Conservation (phyloP, 1,284 basidiomycete species). For the Moesziomyces globuligerus region DNA sequence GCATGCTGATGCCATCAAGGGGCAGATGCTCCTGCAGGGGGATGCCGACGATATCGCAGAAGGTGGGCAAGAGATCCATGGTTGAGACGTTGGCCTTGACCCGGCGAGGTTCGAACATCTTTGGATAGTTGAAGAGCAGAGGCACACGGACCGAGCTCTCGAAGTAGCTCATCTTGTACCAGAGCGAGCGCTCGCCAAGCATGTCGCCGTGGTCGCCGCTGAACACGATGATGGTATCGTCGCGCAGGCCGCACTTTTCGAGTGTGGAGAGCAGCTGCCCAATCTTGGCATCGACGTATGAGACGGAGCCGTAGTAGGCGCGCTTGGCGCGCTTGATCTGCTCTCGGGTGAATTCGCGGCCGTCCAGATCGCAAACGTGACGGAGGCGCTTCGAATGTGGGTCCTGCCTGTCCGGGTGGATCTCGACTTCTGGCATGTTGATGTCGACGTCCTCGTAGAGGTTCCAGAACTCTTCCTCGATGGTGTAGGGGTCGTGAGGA, state of each 20-base stretch:
- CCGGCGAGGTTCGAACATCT: constrained; percentile 27
- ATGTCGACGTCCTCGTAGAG: constrained; percentile 35
- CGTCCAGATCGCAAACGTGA: constrained; percentile 38
- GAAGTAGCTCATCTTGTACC: constrained; percentile 49
- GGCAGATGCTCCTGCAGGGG: constrained; percentile 30
- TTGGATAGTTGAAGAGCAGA: constrained; percentile 39
- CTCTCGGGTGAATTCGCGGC: constrained; percentile 28
- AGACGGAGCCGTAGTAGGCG: constrained; percentile 38
- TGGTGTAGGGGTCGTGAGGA: constrained; percentile 43
- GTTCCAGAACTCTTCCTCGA: constrained; percentile 37
- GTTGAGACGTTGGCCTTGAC: constrained; percentile 40
- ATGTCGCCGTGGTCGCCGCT: constrained; percentile 43
- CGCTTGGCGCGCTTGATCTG: constrained; percentile 42
- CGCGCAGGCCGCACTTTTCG: constrained; percentile 33
- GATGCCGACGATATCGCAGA: constrained; percentile 35
- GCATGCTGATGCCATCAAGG: constrained; percentile 34
- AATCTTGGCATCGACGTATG: constrained; percentile 39
- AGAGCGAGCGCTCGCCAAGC: constrained; percentile 35
- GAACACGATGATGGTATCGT: constrained; percentile 36
- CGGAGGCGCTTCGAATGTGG: constrained; percentile 41
- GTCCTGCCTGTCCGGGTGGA: constrained; percentile 28
- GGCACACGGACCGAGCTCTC: constrained; percentile 44
- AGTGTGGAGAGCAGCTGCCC: constrained; percentile 26
- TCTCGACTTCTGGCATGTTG: constrained; percentile 41
- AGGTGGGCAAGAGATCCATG: constrained; percentile 38